Evolutionary conservation across 2,329 filamentous ascomycete species (phyloP).

Genomic region (Aureobasidium namibiae): DNA sequence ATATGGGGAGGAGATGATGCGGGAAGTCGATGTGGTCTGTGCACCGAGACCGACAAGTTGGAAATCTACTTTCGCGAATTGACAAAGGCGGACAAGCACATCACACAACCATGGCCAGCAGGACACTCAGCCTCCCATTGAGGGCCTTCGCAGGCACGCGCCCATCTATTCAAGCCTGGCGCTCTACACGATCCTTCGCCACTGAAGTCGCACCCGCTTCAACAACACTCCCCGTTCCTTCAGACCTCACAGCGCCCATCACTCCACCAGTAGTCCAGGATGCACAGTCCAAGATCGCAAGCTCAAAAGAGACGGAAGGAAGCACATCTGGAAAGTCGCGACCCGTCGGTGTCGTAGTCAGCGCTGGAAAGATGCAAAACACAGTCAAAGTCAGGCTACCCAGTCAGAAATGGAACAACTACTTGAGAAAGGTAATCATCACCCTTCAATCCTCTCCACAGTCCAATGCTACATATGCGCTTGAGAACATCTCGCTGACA

Average conservation of each 20-base stretch:
- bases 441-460: neutral
- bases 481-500: neutral
- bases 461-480: neutral
- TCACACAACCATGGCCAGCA: slow-evolving; percentile 8
- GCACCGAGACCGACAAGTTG: neutral
- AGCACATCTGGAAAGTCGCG: neutral
- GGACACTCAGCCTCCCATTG: neutral
- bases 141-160: slow-evolving; percentile 5
- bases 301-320: neutral
- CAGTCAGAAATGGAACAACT: slow-evolving; percentile 61
- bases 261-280: neutral
- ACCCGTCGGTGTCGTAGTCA: slow-evolving; percentile 59
- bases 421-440: slow-evolving; percentile 58
- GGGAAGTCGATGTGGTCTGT: neutral
- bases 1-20: neutral
- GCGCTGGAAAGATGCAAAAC: slow-evolving; percentile 67
- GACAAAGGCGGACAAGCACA: neutral
- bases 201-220: slow-evolving; percentile 5
- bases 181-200: slow-evolving; percentile 5
- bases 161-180: slow-evolving; percentile 13
- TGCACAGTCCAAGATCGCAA: neutral
- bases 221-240: neutral
- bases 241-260: neutral
- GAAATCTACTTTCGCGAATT: neutral
- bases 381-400: slow-evolving; percentile 72